These are phyloP conservation scores for Comarum palustre DNA, from an alignment of 306 rosid genomes.

Conservation along the genomic window DNA sequence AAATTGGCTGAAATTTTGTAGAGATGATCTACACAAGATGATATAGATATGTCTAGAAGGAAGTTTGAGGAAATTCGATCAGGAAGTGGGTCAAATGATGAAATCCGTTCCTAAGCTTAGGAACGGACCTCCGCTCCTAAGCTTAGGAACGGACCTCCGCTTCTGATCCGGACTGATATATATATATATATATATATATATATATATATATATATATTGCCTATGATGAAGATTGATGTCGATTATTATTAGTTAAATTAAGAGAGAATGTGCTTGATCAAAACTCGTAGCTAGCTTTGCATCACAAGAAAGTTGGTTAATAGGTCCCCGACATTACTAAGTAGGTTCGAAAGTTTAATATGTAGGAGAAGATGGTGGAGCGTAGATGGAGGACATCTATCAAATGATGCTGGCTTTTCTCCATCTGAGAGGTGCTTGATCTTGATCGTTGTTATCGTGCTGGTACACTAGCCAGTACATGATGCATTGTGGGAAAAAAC, in stretches of 20 bases:
- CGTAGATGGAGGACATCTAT: slow-evolving; percentile 25
- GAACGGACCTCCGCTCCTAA: too few relatives aligned
- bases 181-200: too few relatives aligned
- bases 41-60: too few relatives aligned
- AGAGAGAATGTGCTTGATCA: slow-evolving; percentile 19
- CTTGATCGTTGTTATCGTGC: slow-evolving; percentile 30
- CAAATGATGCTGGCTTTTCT: slow-evolving; percentile 25
- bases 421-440: slow-evolving; percentile 35
- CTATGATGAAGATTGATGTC: slow-evolving; percentile 19
- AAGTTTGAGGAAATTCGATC: too few relatives aligned
- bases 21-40: too few relatives aligned
- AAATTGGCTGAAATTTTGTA: too few relatives aligned
- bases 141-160: too few relatives aligned
- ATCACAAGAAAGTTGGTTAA: slow-evolving; percentile 23
- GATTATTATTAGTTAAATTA: not conserved
- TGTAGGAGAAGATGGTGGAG: slow-evolving; percentile 23
- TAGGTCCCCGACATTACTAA: slow-evolving; percentile 25
- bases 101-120: too few relatives aligned
- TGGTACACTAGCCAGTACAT: slow-evolving; percentile 9
- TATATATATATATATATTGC: not conserved
- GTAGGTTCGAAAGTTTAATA: slow-evolving; percentile 27
- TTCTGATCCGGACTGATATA: too few relatives aligned
- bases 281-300: slow-evolving; percentile 26
- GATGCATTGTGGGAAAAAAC: slow-evolving; percentile 6
- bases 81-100: too few relatives aligned